Percentiles rank a stretch among this genome's conserved stretches.
Conservation (phyloP, 192 early-diverging fungal species). For the Borealophlyctis nickersoniae region DNA sequence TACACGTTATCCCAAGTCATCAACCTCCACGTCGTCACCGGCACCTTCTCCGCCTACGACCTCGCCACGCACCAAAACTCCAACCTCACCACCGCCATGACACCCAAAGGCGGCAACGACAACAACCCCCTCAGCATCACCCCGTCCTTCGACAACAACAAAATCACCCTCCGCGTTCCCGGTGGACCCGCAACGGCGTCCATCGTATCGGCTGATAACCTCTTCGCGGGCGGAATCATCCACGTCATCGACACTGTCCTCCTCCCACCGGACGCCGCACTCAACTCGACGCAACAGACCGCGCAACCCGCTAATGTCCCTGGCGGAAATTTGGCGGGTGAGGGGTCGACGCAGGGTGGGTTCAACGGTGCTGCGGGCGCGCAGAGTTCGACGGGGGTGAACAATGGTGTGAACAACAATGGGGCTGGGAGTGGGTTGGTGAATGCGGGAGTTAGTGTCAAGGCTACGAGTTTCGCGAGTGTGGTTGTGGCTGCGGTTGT, state of each 20-base stretch:
- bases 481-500: background rate
- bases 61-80: slow-evolving; percentile 25
- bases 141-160: background rate
- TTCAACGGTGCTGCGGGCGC: background rate
- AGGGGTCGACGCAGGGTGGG: background rate
- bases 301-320: background rate
- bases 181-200: slow-evolving; percentile 37
- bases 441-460: background rate
- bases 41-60: slow-evolving; percentile 30
- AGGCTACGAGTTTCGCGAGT: background rate
- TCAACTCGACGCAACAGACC: background rate
- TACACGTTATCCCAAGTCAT: slow-evolving; percentile 28
- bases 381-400: background rate
- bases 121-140: slow-evolving; percentile 18
- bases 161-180: slow-evolving; percentile 29
- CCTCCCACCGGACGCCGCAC: slow-evolving; percentile 19
- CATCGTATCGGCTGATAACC: slow-evolving; percentile 38
- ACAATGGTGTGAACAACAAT: background rate
- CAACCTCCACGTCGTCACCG: slow-evolving; percentile 39
- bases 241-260: slow-evolving; percentile 52
- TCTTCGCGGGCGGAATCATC: slow-evolving; percentile 36
- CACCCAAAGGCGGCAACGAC: too few relatives aligned
- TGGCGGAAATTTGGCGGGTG: background rate
- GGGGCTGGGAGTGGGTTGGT: background rate
- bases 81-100: slow-evolving; percentile 10